Evolutionary conservation across 2,329 filamentous ascomycete species (phyloP).

Genomic region (Myriosclerotinia scirpicola): DNA sequence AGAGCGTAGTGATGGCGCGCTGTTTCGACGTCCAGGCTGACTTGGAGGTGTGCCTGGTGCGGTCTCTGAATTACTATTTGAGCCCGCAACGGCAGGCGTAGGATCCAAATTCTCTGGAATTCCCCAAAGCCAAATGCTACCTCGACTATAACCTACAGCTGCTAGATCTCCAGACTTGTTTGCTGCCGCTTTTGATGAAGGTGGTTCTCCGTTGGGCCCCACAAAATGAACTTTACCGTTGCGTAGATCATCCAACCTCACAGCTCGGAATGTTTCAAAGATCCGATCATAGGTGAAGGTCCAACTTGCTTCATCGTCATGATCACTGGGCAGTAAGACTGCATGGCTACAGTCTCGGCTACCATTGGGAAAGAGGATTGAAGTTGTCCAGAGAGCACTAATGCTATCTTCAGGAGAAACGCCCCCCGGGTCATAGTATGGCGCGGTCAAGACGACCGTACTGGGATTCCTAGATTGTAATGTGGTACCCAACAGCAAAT

Average conservation of each 20-base stretch:
- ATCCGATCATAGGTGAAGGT: constrained; percentile 75
- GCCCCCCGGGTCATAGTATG: constrained; percentile 73
- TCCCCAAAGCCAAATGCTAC: constrained; percentile 77
- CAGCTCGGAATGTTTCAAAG: constrained; percentile 75
- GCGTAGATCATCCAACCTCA: constrained; percentile 70
- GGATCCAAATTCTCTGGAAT: constrained; percentile 71
- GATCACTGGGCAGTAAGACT: constrained; percentile 54
- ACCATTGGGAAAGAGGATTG: constrained; percentile 80
- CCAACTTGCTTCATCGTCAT: constrained; percentile 67
- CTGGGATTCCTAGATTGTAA: constrained; percentile 62
- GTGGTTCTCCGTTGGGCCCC: constrained; percentile 61
- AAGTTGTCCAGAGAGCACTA: constrained; percentile 79
- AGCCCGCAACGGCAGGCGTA: constrained; percentile 44
- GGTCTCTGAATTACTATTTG: constrained; percentile 38
- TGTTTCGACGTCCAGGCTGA: constrained; percentile 36
- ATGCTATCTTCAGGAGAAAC: constrained; percentile 65
- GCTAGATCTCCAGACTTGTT: constrained; percentile 71
- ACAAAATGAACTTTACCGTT: constrained; percentile 80
- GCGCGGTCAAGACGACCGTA: constrained; percentile 70
- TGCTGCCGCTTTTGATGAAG: constrained; percentile 67
- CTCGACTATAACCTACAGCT: constrained; percentile 66
- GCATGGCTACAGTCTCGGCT: constrained; percentile 77
- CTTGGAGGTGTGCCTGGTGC: constrained; percentile 36
- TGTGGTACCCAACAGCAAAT: constrained; percentile 75
- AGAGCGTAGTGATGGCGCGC: constrained; percentile 37